Conservation (phyloP, 2,329 filamentous ascomycete species). For the Xenoacremonium recifei region DNA sequence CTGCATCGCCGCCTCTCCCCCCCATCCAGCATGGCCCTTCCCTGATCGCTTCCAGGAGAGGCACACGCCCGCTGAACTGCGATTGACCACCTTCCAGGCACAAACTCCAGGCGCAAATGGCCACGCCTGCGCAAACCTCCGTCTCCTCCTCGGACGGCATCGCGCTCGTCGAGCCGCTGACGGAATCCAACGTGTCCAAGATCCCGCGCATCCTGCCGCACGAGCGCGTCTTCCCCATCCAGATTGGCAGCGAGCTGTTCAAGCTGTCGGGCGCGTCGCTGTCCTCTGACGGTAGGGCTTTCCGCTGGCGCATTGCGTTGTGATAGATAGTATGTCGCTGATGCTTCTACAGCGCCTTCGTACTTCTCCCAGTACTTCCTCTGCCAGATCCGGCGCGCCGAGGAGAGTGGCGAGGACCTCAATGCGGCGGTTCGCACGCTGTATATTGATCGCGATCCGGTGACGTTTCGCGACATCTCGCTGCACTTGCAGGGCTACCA, state of each 20-base stretch:
- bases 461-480: conserved; percentile 85
- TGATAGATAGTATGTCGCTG: no score
- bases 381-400: conserved; percentile 69
- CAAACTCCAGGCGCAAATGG: no score
- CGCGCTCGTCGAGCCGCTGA: conserved; percentile 22
- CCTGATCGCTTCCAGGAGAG: no score
- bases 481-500: conserved; percentile 92
- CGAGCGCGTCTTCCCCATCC: conserved; percentile 72
- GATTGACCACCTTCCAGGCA: no score
- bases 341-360: conserved; percentile 79
- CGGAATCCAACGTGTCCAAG: conserved; percentile 37
- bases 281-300: conserved; percentile 65
- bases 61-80: no score
- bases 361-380: conserved; percentile 96
- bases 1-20: no score
- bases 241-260: conserved; percentile 71
- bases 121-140: conserved; percentile 12
- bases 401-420: conserved; percentile 55
- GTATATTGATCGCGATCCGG: conserved; percentile 92
- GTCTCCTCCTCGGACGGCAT: conserved; percentile 24
- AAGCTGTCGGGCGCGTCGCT: conserved; percentile 72
- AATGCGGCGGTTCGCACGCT: conserved; percentile 66
- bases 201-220: conserved; percentile 63
- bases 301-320: not conserved
- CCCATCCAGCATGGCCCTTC: no score